These are phyloP conservation scores for Penicillium verhagenii DNA, from an alignment of 495 filamentous ascomycete species.

Conservation along the genomic window DNA sequence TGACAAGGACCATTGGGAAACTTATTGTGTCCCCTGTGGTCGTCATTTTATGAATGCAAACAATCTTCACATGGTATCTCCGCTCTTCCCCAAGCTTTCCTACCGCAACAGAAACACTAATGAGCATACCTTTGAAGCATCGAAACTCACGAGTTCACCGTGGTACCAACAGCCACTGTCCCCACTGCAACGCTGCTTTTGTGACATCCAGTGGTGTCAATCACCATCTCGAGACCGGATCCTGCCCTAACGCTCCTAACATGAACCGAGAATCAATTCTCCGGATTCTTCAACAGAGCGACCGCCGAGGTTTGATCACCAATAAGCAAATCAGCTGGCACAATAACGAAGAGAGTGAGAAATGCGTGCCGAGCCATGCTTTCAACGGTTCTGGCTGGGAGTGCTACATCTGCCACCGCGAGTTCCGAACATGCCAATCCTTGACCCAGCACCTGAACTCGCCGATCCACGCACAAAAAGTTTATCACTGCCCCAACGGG, in stretches of 20 bases:
- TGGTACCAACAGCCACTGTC: constrained; percentile 31
- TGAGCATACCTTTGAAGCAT: constrained; percentile 38
- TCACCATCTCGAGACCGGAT: constrained; percentile 48
- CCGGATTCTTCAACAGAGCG: constrained; percentile 27
- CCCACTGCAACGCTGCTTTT: constrained; percentile 42
- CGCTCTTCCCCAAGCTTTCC: too few species aligned
- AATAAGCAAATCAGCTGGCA: constrained; percentile 40
- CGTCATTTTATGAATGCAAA: constrained; percentile 38
- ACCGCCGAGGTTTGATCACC: constrained; percentile 40
- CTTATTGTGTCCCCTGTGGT: constrained; percentile 41
- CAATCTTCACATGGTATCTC: constrained; percentile 35
- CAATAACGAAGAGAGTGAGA: constrained; percentile 14
- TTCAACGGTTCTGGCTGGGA: constrained; percentile 42
- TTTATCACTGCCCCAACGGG: constrained; percentile 55
- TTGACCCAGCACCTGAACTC: constrained; percentile 41
- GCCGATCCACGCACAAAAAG: constrained; percentile 40
- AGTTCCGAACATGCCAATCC: constrained; percentile 17
- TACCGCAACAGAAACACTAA: too few species aligned
- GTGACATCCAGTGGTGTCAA: constrained; percentile 40
- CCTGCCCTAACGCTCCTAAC: constrained; percentile 32
- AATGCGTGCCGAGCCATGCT: constrained; percentile 22
- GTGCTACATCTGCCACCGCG: constrained; percentile 47
- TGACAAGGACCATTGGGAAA: constrained; percentile 25
- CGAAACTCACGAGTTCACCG: constrained; percentile 42
- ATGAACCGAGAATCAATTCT: constrained; percentile 42